These are phyloP conservation scores for Paramarasmius palmivorus DNA, from an alignment of 1,284 basidiomycete species.

Conservation along the genomic window DNA sequence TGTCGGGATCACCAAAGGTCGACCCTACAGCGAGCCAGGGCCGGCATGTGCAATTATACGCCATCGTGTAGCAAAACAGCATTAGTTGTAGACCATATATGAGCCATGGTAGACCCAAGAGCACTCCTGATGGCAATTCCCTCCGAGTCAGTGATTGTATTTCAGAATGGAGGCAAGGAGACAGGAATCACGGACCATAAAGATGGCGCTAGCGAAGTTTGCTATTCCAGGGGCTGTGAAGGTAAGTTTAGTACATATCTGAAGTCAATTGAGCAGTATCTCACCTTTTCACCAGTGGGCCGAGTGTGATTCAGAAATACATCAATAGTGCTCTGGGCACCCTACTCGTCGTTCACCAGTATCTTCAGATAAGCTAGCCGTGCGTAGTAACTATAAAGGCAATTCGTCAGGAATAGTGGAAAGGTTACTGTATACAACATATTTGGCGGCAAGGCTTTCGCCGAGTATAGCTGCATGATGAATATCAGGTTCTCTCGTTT, in stretches of 20 bases:
- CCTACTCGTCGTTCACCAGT: constrained; percentile 42
- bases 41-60: constrained; percentile 19
- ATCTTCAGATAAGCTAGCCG: constrained; percentile 51
- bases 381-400: constrained; percentile 55
- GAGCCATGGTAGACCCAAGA: constrained; percentile 38
- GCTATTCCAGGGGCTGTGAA: constrained; percentile 53
- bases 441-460: constrained; percentile 57
- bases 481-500: too few species aligned
- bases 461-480: too few species aligned
- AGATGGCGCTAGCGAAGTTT: constrained; percentile 58
- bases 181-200: constrained; percentile 44
- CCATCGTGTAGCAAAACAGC: too few species aligned
- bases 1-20: constrained; percentile 37
- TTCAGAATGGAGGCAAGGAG: constrained; percentile 45
- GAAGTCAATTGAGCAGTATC: constrained; percentile 1
- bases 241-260: background rate
- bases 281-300: constrained; percentile 49
- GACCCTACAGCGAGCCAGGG: constrained; percentile 34
- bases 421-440: too few species aligned
- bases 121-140: constrained; percentile 55
- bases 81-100: too few species aligned
- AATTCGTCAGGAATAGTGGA: background rate
- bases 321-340: constrained; percentile 40
- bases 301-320: constrained; percentile 47
- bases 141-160: constrained; percentile 44